Conservation (phyloP, 1,139 yeast species). For the Saccharomyces hybrid region DNA sequence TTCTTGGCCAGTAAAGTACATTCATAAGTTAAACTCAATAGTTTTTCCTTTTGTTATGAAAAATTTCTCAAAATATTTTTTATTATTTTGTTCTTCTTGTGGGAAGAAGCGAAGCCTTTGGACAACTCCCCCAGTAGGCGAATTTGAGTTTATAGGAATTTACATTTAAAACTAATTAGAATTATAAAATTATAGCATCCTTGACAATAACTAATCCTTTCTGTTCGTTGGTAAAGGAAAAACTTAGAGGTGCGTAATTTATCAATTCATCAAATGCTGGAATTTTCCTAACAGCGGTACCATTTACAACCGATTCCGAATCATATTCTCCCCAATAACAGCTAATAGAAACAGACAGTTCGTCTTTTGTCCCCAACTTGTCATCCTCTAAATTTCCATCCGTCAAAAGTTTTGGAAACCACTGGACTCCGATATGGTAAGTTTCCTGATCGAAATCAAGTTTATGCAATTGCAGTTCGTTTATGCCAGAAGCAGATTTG, state of each 20-base stretch:
- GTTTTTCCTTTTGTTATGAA: no score
- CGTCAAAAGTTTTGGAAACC: constrained; percentile 60
- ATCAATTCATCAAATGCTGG: constrained; percentile 67
- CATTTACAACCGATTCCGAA: constrained; percentile 35
- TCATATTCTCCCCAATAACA: constrained; percentile 76
- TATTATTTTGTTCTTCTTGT: neutral
- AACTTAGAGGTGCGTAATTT: constrained; percentile 55
- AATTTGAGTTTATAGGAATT: neutral
- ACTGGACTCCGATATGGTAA: constrained; percentile 61
- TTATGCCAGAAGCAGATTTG: constrained; percentile 55
- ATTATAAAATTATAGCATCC: constrained; percentile 19
- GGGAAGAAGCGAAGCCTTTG: neutral
- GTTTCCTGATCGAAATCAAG: constrained; percentile 47
- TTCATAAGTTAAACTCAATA: no score
- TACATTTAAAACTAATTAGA: no score
- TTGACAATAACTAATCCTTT: constrained; percentile 58
- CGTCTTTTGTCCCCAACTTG: constrained; percentile 42
- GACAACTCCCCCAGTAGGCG: neutral
- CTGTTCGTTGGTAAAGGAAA: constrained; percentile 57
- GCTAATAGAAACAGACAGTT: constrained; percentile 48
- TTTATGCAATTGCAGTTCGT: constrained; percentile 54
- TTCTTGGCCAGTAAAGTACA: no score
- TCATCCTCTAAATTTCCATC: constrained; percentile 33
- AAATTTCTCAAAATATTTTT: no score
- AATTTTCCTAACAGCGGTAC: constrained; percentile 36